These are phyloP conservation scores for Tulasnella sp. DNA, from an alignment of 768 basidiomycete genomes.

Conservation along the genomic window DNA sequence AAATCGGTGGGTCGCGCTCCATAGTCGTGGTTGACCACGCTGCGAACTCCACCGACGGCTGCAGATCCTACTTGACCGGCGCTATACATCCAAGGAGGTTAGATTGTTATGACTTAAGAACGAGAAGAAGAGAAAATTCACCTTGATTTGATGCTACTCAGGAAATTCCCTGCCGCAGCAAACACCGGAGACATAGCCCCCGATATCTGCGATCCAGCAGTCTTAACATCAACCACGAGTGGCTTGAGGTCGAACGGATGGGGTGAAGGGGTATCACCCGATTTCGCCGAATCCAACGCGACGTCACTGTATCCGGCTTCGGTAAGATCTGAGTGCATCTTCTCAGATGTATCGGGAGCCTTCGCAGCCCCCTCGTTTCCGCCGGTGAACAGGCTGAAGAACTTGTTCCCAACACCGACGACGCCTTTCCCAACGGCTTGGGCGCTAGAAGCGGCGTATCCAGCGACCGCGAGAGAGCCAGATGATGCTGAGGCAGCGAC, in stretches of 20 bases:
- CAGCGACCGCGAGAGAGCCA: background rate
- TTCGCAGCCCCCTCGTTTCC: background rate
- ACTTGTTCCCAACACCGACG: slow-evolving; percentile 5
- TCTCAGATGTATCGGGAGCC: background rate
- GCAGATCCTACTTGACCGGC: background rate
- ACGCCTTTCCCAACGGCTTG: background rate
- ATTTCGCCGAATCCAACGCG: background rate
- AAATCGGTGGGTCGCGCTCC: slow-evolving; percentile 6
- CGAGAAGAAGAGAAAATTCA: background rate
- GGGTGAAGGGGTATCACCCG: background rate
- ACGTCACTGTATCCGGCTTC: slow-evolving; percentile 8
- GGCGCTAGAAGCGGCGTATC: slow-evolving; percentile 4
- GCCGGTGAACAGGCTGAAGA: background rate
- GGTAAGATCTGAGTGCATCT: background rate
- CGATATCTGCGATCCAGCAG: background rate
- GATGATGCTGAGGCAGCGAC: background rate
- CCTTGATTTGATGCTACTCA: background rate
- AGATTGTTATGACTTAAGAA: background rate
- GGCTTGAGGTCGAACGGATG: background rate
- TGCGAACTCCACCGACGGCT: background rate
- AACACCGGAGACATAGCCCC: background rate
- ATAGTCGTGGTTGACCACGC: slow-evolving; percentile 3
- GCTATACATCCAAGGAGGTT: background rate
- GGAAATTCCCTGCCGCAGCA: background rate
- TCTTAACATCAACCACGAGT: background rate